Percentiles rank a stretch among this genome's conserved stretches.
phyloP scores from a whole-genome alignment of 1,139 yeast genomes.

The Waltiozyma solani region DNA sequence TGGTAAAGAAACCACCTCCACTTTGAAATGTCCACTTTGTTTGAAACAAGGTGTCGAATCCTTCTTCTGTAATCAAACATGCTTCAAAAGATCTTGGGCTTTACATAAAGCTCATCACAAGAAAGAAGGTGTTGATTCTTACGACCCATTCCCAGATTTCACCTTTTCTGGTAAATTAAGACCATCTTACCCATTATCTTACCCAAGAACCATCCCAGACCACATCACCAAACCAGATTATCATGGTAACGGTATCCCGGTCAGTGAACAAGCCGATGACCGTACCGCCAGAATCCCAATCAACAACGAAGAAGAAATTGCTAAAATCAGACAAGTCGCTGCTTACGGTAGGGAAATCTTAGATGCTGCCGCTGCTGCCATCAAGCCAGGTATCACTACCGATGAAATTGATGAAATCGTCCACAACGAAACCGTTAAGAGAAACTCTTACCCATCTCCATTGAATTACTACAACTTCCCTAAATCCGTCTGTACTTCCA shows the following conservation, averaged over 20 bases:
- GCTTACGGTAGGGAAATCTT: slow-evolving; percentile 77
- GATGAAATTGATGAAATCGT: slow-evolving; percentile 85
- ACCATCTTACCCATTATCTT: slow-evolving; percentile 75
- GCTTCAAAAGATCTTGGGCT: slow-evolving; percentile 74
- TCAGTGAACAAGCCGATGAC: slow-evolving; percentile 66
- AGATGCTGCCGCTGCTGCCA: slow-evolving; percentile 77
- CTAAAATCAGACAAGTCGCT: slow-evolving; percentile 64
- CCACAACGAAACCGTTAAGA: slow-evolving; percentile 79
- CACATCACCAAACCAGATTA: slow-evolving; percentile 76
- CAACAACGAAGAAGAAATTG: slow-evolving; percentile 55
- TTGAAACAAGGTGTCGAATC: slow-evolving; percentile 55
- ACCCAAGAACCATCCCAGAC: slow-evolving; percentile 61
- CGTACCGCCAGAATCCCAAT: slow-evolving; percentile 57
- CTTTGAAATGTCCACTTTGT: slow-evolving; percentile 87
- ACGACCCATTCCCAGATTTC: slow-evolving; percentile 81
- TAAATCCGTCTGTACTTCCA: slow-evolving; percentile 85
- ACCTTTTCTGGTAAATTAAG: slow-evolving; percentile 64
- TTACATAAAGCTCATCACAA: slow-evolving; percentile 42
- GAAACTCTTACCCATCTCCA: slow-evolving; percentile 93
- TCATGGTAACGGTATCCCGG: slow-evolving; percentile 71
- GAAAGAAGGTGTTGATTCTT: slow-evolving; percentile 34
- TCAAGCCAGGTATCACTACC: slow-evolving; percentile 85
- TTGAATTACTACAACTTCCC: slow-evolving; percentile 92
- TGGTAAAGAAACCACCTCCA: slow-evolving; percentile 68
- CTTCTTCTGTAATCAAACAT: slow-evolving; percentile 73